phyloP scores from a whole-genome alignment of 371 early-diverging fungal species.

The Mucor sp. region DNA sequence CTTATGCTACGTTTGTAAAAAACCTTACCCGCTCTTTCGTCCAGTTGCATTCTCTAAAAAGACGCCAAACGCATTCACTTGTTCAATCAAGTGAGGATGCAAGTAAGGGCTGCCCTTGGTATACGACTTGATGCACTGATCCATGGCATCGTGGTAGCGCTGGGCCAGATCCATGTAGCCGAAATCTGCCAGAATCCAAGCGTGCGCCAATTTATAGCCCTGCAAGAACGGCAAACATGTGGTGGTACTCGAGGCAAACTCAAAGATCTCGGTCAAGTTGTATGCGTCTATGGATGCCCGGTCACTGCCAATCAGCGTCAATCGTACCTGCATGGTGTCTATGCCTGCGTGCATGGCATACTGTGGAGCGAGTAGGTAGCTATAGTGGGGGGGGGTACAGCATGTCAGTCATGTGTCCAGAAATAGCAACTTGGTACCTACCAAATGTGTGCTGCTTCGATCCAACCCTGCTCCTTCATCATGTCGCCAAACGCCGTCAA shows the following conservation, averaged over 20 bases:
- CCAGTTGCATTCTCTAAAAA: conserved; percentile 47
- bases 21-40: conserved; percentile 40
- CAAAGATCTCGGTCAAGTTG: conserved; percentile 79
- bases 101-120: conserved; percentile 79
- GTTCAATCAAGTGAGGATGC: conserved; percentile 66
- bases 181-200: conserved; percentile 80
- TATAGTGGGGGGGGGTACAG: conserved; percentile 18
- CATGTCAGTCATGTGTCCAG: no score
- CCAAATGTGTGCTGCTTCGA: conserved; percentile 87
- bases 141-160: conserved; percentile 78
- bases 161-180: conserved; percentile 75
- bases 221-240: conserved; percentile 82
- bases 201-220: conserved; percentile 83
- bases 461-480: conserved; percentile 59
- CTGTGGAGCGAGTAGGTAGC: conserved; percentile 69
- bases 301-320: conserved; percentile 66
- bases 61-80: conserved; percentile 57
- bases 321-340: conserved; percentile 57
- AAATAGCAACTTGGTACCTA: no score
- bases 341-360: conserved; percentile 59
- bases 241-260: conserved; percentile 68
- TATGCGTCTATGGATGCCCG: conserved; percentile 49
- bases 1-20: neutral
- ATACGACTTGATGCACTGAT: conserved; percentile 69
- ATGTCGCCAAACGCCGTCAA: conserved; percentile 81